Evolutionary conservation across 179 eudicot genomes (phyloP), one percentile per base, ranked within the genome.

Genomic region (Amaranthus tricolor): DNA sequence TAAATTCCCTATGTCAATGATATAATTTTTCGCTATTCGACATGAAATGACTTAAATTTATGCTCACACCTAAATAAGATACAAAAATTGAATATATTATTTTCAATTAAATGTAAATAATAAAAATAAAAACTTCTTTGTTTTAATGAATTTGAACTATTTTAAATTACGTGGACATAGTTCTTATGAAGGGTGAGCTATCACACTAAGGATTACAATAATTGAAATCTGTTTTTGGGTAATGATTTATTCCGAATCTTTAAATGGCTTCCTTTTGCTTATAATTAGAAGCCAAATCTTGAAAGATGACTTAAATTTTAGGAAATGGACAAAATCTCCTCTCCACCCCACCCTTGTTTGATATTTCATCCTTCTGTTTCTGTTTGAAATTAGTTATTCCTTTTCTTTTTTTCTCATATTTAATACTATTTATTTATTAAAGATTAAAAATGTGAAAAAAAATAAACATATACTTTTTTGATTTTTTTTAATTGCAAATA

Each of bases 241-340:
- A 60, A 57, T 67, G 81, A 68, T 73, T 78, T n/a, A 56, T 73
- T 78, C 56, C 64, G 73, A 78, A 53, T 68, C 74, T 73, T 62
- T 76, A 40, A 68, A 70, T 78, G 77, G 77, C 63, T 68, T 62
- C 73, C 65, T 78, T 73, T 55, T 66, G 53, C 65, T 45, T 51
- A 61, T 78, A 78, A 78, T 61, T 78, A 54, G 70, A 78, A 74
- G 69, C 63, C 69, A 78, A 66, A 73, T 78, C 77, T 78, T 66
- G 72, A 54, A 66, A 66, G 58, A 78, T 73, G 77, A 73, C 73
- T 50, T 72, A 72, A 66, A 78, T 17, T 62, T 78, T 66, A 62
- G 81, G 77, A 78, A 59, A 52, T 72, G 63, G 77, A 73, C 81
- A 78, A 78, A 61, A 67, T 43, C 21, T 14, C 44, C 71, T 1